Conservation (phyloP, 805 yeast species). For the Brettanomyces anomalus region DNA sequence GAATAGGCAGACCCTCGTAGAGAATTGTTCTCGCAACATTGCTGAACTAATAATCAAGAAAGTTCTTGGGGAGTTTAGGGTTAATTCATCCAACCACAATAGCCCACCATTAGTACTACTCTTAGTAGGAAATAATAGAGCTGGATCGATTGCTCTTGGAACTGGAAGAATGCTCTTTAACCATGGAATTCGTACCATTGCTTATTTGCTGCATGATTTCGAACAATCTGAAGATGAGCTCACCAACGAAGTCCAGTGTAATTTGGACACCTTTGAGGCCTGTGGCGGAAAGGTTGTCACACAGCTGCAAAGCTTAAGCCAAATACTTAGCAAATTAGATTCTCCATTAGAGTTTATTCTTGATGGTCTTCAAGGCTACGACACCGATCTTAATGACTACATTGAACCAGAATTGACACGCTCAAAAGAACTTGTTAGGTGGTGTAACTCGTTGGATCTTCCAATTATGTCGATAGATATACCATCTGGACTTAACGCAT, state of each 20-base stretch:
- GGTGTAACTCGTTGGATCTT: constrained; percentile 51
- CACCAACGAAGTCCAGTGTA: constrained; percentile 29
- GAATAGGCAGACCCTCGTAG: constrained; percentile 38
- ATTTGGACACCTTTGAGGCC: constrained; percentile 45
- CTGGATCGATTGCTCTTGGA: constrained; percentile 70
- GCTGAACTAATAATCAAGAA: constrained; percentile 48
- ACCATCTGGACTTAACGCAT: constrained; percentile 77
- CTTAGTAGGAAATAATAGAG: constrained; percentile 62
- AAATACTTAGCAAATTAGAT: constrained; percentile 37
- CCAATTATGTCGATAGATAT: constrained; percentile 63
- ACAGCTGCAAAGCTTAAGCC: constrained; percentile 28
- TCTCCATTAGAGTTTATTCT: constrained; percentile 72
- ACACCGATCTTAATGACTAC: constrained; percentile 55
- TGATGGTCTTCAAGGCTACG: constrained; percentile 83
- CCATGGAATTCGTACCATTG: constrained; percentile 62
- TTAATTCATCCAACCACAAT: constrained; percentile 61
- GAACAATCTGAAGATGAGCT: constrained; percentile 32
- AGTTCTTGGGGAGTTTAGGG: constrained; percentile 62
- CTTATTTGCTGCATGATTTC: constrained; percentile 31
- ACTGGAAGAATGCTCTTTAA: constrained; percentile 73
- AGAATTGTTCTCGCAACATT: constrained; percentile 62
- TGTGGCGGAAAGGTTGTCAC: constrained; percentile 62
- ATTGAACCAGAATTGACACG: constrained; percentile 32
- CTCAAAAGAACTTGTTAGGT: constrained; percentile 41
- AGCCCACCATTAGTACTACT: constrained; percentile 69